These are phyloP conservation scores for Sistotremastrum niveocremeum DNA, from an alignment of 768 basidiomycete species.

Conservation along the genomic window DNA sequence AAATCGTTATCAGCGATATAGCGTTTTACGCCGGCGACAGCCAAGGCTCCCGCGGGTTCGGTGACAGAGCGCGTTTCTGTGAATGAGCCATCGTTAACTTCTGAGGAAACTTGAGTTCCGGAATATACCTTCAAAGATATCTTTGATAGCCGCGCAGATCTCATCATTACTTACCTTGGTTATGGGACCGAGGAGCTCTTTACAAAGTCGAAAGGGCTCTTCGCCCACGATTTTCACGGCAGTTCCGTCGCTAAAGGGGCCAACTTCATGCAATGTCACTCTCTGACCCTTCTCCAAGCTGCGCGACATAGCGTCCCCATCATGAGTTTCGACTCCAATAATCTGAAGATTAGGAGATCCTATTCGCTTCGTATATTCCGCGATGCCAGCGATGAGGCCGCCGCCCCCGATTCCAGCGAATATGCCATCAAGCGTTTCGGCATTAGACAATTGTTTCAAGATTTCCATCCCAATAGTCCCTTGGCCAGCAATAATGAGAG, in stretches of 20 bases:
- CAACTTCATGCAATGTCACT: conserved; percentile 76
- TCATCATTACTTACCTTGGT: conserved; percentile 89
- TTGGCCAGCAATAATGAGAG: conserved; percentile 92
- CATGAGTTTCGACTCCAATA: conserved; percentile 85
- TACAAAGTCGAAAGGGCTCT: conserved; percentile 89
- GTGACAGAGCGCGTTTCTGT: conserved; percentile 91
- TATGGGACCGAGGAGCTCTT: conserved; percentile 67
- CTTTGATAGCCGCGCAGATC: conserved; percentile 97
- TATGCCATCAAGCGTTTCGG: conserved; percentile 68
- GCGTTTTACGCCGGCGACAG: conserved; percentile 82
- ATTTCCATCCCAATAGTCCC: conserved; percentile 94
- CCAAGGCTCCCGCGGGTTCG: conserved; percentile 91
- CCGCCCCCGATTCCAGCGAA: conserved; percentile 93
- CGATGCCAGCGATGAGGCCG: conserved; percentile 81
- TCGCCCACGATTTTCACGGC: conserved; percentile 92
- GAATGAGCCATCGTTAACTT: not conserved
- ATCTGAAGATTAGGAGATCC: conserved; percentile 74
- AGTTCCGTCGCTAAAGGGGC: conserved; percentile 94
- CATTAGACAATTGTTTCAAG: conserved; percentile 70
- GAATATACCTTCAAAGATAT: conserved; percentile 83
- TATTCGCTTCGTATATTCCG: conserved; percentile 85
- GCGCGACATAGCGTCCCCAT: conserved; percentile 86
- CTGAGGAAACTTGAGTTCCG: no score
- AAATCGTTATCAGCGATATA: conserved; percentile 74
- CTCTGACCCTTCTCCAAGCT: conserved; percentile 74